Conservation (phyloP, 1,284 basidiomycete species). For the Abortiporus biennis region DNA sequence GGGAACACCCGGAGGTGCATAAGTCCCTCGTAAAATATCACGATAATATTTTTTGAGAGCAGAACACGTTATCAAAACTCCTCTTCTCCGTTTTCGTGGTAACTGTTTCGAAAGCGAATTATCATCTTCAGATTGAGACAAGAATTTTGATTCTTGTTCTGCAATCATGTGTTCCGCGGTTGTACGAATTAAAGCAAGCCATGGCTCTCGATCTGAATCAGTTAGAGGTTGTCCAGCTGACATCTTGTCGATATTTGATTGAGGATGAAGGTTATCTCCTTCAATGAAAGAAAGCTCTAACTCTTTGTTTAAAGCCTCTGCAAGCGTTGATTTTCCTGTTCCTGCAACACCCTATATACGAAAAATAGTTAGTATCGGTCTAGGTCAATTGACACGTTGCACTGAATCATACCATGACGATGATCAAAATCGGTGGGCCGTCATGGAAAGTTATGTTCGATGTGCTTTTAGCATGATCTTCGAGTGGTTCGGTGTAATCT, state of each 20-base stretch:
- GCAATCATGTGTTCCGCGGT: constrained; percentile 47
- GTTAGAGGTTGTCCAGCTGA: constrained; percentile 69
- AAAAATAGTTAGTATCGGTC: neutral
- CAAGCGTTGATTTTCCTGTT: constrained; percentile 89
- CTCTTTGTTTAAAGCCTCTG: constrained; percentile 51
- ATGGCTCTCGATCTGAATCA: constrained; percentile 83
- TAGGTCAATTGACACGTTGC: neutral
- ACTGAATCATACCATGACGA: constrained; percentile 40
- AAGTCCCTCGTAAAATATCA: constrained; percentile 66
- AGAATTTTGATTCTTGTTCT: constrained; percentile 12
- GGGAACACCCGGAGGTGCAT: constrained; percentile 23
- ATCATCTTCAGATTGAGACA: constrained; percentile 3
- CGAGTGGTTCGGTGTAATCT: too few species aligned
- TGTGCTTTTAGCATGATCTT: too few species aligned
- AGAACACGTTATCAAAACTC: constrained; percentile 83
- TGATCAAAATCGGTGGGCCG: constrained; percentile 28
- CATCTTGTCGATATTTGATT: constrained; percentile 87
- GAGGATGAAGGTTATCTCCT: constrained; percentile 86
- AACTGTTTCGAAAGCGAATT: neutral
- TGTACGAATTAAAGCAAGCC: constrained; percentile 72
- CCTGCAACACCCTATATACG: constrained; percentile 68
- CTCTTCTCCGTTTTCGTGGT: constrained; percentile 22
- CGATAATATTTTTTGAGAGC: constrained; percentile 80
- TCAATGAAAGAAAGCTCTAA: constrained; percentile 78
- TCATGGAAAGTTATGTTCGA: too few species aligned